Base-by-base conservation (phyloP, 192 early-diverging fungal species). In the Dispira simplex region DNA sequence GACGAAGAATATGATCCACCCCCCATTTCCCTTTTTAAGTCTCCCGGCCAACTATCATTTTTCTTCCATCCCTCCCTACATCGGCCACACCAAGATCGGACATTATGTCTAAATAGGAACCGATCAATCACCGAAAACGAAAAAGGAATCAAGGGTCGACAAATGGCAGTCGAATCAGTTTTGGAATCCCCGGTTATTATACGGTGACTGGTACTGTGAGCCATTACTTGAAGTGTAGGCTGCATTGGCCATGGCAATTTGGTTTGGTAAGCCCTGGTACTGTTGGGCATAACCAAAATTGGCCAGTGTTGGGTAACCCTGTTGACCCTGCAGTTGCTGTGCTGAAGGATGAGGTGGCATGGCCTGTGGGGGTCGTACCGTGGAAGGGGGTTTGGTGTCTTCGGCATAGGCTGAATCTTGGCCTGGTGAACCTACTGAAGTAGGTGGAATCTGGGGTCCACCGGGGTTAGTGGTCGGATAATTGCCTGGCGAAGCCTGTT, bases 171-270 rank as follows among this genome's bases (percentile, higher is more conserved):
- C 6, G 32, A 39, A 39, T 51, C 21, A 51, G 48, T 51, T 51
- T 23, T 51, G 48, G 48, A 51, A 51, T 9, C 48, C 48, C 16
- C 48, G 48, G 9, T 16, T 20, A 51, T 39, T 39, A 6, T 51
- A 51, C 9, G 48, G 48, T 9, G 48, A 51, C 18, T 51, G 16
- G 48, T 56, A 56, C 54, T 56, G 54, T 14, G 54, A 56, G 54
- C 25, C 54, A 9, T 13, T 56, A 28, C 49, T 23, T 51, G 49
- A 20, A 20, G 54, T 21, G 23, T 28, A 27, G 25, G 28, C 54
- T 3, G 54, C 13, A 21, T 25, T 25, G 3, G 54, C 13, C 54
- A 56, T 56, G 25, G 54, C 25, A 14, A 56, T 21, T 56, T 56
- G 54, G 25, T 56, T 56, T 12, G 54, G 54, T 56, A 56, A 21